Conservation (phyloP, 2,329 filamentous ascomycete genomes). For the Aspergillus candidus region DNA sequence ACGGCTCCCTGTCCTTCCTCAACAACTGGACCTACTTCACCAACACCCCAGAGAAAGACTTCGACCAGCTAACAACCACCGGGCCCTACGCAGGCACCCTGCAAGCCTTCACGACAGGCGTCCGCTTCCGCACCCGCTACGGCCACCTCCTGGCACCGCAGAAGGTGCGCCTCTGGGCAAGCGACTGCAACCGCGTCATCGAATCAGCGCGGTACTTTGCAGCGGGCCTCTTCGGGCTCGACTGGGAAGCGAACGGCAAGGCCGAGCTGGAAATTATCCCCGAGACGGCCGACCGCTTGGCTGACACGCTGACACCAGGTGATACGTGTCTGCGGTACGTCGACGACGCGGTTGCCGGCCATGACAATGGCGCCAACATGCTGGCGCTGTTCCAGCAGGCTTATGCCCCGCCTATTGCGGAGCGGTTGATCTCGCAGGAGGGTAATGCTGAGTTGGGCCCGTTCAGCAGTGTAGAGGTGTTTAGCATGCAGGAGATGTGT, state of each 20-base stretch:
- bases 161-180: constrained; percentile 49
- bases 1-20: constrained; percentile 49
- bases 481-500: constrained; percentile 57
- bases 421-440: constrained; percentile 32
- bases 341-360: constrained; percentile 38
- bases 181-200: constrained; percentile 49
- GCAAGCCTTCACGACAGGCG: constrained; percentile 49
- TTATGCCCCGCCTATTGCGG: constrained; percentile 44
- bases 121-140: constrained; percentile 50
- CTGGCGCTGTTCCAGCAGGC: constrained; percentile 42
- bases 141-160: constrained; percentile 36
- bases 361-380: constrained; percentile 46
- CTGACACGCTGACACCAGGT: constrained; percentile 53
- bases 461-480: constrained; percentile 46
- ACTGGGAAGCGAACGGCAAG: constrained; percentile 34
- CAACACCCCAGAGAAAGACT: constrained; percentile 35
- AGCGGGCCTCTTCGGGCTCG: constrained; percentile 49
- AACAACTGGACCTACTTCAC: constrained; percentile 53
- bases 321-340: constrained; percentile 38
- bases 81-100: constrained; percentile 53
- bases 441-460: constrained; percentile 30
- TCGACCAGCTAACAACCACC: constrained; percentile 51
- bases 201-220: constrained; percentile 53
- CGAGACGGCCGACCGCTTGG: constrained; percentile 46
- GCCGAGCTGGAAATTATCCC: constrained; percentile 49